Evolutionary conservation across 2,329 filamentous ascomycete genomes (phyloP).

Genomic region (Fusarium setosum): DNA sequence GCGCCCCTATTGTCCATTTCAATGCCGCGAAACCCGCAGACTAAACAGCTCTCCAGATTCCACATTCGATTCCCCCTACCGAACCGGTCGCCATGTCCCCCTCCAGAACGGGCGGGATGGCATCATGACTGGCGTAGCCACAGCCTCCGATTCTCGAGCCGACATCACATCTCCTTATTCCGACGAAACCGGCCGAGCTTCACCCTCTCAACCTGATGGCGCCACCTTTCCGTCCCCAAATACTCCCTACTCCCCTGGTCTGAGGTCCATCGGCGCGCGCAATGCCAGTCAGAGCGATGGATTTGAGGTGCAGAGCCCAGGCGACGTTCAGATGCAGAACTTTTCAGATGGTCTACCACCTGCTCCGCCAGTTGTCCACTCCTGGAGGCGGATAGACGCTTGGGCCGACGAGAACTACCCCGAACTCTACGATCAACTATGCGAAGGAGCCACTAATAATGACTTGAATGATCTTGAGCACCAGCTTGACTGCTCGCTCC

Average conservation of each 20-base stretch:
- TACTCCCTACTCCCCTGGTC: constrained; percentile 88
- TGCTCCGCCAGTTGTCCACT: constrained; percentile 86
- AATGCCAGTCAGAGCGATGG: constrained; percentile 72
- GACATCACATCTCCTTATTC: constrained; percentile 84
- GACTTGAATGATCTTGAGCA: constrained; percentile 98
- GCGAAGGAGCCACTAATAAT: constrained; percentile 91
- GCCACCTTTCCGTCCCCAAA: constrained; percentile 61
- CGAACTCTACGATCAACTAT: constrained; percentile 92
- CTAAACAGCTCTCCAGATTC: constrained; percentile 72
- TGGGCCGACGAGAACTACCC: constrained; percentile 97
- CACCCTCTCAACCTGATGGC: constrained; percentile 54
- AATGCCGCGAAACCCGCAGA: neutral
- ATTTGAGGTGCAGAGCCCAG: constrained; percentile 77
- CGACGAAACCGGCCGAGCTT: constrained; percentile 73
- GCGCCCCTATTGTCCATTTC: constrained; percentile 7
- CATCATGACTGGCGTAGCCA: constrained; percentile 87
- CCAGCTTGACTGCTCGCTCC: constrained; percentile 92
- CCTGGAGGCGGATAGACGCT: constrained; percentile 92
- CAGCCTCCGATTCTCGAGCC: constrained; percentile 87
- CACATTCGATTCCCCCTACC: constrained; percentile 90
- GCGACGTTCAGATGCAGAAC: constrained; percentile 96
- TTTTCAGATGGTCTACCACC: constrained; percentile 94
- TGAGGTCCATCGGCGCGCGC: constrained; percentile 81
- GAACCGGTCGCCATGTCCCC: constrained; percentile 89
- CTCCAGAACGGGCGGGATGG: constrained; percentile 84